Conservation (phyloP, 345 rosid species). For the Cardamine chenopodiifolia region DNA sequence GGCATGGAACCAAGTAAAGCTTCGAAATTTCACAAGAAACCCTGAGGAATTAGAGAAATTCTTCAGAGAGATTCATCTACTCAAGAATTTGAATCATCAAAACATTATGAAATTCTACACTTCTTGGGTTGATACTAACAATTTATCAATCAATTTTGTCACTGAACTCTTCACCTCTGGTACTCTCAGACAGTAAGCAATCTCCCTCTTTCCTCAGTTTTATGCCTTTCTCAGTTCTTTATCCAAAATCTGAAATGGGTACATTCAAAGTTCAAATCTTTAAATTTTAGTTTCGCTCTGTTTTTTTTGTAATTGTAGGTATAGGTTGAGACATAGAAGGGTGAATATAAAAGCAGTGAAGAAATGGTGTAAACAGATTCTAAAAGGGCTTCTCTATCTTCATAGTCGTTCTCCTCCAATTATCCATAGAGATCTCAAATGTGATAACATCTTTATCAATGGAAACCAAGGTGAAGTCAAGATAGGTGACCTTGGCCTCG, state of each 20-base stretch:
- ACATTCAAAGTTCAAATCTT: constrained; percentile 16
- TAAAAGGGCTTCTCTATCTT: constrained; percentile 79
- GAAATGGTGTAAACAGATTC: constrained; percentile 95
- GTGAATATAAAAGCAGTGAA: constrained; percentile 94
- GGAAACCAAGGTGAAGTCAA: constrained; percentile 99
- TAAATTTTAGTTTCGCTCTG: not conserved
- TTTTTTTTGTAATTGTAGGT: constrained; percentile 48
- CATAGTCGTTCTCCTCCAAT: constrained; percentile 88
- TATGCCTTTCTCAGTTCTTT: not conserved
- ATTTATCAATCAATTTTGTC: constrained; percentile 89
- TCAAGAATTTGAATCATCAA: constrained; percentile 83
- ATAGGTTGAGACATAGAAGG: constrained; percentile 77
- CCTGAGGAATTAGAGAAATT: constrained; percentile 91
- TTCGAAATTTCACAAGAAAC: constrained; percentile 78
- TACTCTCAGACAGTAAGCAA: constrained; percentile 79
- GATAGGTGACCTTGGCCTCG: constrained; percentile 98
- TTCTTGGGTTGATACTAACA: constrained; percentile 90
- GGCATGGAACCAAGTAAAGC: constrained; percentile 99
- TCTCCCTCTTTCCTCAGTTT: not conserved
- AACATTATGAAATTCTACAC: constrained; percentile 93
- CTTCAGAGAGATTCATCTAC: constrained; percentile 92
- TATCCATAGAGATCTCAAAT: constrained; percentile 96
- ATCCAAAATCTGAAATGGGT: constrained; percentile 18
- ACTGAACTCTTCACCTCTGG: constrained; percentile 98
- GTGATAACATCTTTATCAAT: constrained; percentile 95